Conservation (phyloP, 1,284 basidiomycete genomes). For the Pyrrhoderma lamaoense region DNA sequence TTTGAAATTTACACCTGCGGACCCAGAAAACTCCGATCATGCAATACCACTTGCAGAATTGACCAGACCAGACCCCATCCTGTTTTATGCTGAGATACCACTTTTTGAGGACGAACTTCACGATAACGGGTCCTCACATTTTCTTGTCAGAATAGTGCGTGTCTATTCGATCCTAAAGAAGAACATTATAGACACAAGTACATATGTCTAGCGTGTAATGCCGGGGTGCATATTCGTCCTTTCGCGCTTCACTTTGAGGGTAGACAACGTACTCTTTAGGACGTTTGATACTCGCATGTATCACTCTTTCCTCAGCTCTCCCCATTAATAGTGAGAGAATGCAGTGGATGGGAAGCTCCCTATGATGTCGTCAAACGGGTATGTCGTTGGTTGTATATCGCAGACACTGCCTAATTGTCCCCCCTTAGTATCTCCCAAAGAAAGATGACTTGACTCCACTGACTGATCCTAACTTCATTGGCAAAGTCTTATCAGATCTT, state of each 20-base stretch:
- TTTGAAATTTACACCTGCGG: slow-evolving; percentile 43
- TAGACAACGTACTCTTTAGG: slow-evolving; percentile 93
- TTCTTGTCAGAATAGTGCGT: slow-evolving; percentile 81
- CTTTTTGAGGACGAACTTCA: slow-evolving; percentile 93
- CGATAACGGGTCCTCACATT: slow-evolving; percentile 82
- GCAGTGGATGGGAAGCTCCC: slow-evolving; percentile 82
- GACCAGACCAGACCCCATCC: slow-evolving; percentile 85
- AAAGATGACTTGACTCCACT: slow-evolving; percentile 84
- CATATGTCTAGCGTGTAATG: slow-evolving; percentile 78
- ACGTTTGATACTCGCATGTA: slow-evolving; percentile 88
- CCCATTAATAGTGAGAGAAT: slow-evolving; percentile 73
- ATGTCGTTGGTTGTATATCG: slow-evolving; percentile 24
- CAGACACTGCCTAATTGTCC: slow-evolving; percentile 2
- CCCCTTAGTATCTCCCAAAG: slow-evolving; percentile 60
- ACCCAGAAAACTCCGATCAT: slow-evolving; percentile 46
- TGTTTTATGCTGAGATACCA: slow-evolving; percentile 91
- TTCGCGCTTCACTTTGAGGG: slow-evolving; percentile 86
- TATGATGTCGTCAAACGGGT: slow-evolving; percentile 80
- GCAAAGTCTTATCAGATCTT: slow-evolving; percentile 63
- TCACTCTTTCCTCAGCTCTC: slow-evolving; percentile 64
- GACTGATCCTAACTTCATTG: slow-evolving; percentile 85
- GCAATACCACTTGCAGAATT: slow-evolving; percentile 76
- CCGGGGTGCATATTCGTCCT: slow-evolving; percentile 93
- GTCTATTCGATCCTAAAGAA: background rate
- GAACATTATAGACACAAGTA: slow-evolving; percentile 8